Percentiles rank a stretch among this genome's conserved stretches.
Evolutionary conservation across 495 filamentous ascomycete genomes (phyloP).

Genomic region (Penicillium tannophilum): DNA sequence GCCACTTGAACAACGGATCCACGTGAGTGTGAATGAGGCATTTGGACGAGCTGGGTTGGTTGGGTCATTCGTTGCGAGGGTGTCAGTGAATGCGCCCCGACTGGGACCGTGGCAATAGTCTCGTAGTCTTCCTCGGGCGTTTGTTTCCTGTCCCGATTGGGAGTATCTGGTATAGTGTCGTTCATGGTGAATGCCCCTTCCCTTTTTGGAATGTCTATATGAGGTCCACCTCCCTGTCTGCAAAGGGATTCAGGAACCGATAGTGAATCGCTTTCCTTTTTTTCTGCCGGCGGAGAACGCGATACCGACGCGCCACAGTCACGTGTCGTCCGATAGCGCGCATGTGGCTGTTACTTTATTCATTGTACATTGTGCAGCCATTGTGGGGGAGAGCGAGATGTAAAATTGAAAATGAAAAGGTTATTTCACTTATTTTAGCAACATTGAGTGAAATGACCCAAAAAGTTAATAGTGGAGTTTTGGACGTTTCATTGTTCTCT

Average conservation of each 20-base stretch:
- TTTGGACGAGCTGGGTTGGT: slow-evolving; percentile 70
- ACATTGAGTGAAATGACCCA: not conserved
- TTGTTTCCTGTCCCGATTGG: slow-evolving; percentile 50
- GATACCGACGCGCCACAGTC: slow-evolving; percentile 21
- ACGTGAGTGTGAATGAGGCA: slow-evolving; percentile 28
- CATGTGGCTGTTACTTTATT: not conserved
- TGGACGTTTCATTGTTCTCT: slow-evolving; percentile 1
- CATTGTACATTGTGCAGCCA: not conserved
- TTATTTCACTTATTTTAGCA: not conserved
- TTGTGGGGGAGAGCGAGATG: not conserved
- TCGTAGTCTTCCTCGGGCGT: slow-evolving; percentile 49
- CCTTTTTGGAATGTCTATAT: slow-evolving; percentile 5
- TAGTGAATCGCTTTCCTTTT: slow-evolving; percentile 13
- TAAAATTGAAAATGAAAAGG: not conserved
- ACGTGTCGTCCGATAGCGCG: slow-evolving; percentile 18
- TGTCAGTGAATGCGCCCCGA: slow-evolving; percentile 39
- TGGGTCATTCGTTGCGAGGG: slow-evolving; percentile 59
- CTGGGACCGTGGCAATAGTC: slow-evolving; percentile 62
- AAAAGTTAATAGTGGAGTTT: not conserved
- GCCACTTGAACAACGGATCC: slow-evolving; percentile 73
- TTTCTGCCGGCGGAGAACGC: slow-evolving; percentile 34
- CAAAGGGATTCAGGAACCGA: slow-evolving; percentile 2
- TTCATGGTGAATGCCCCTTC: slow-evolving; percentile 31
- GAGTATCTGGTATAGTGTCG: slow-evolving; percentile 49
- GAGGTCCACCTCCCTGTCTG: slow-evolving; percentile 12